Conservation (phyloP, 108 stramenopile species). For the Pseudonitzschia delicatissima region DNA sequence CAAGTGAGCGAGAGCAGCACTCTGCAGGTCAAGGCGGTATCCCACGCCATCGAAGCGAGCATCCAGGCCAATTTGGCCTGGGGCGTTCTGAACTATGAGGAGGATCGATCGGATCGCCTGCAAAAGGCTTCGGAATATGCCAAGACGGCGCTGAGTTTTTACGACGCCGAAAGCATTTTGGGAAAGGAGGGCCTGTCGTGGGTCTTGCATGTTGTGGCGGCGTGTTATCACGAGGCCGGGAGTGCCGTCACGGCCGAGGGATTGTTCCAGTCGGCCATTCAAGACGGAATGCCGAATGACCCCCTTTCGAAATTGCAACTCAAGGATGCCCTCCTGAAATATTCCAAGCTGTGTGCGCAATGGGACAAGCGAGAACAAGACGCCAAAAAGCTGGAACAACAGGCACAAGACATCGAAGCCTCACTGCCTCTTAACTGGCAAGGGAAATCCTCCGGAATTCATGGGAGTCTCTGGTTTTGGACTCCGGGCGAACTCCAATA, state of each 20-base stretch:
- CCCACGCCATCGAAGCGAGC: slow-evolving; percentile 12
- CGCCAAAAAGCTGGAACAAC: slow-evolving; percentile 44
- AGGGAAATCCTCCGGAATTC: slow-evolving; percentile 30
- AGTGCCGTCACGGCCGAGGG: slow-evolving; percentile 84
- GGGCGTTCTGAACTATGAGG: slow-evolving; percentile 42
- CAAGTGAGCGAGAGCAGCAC: neutral
- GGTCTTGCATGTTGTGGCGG: slow-evolving; percentile 56
- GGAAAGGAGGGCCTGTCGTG: slow-evolving; percentile 42
- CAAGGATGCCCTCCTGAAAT: slow-evolving; percentile 51
- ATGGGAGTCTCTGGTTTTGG: slow-evolving; percentile 53
- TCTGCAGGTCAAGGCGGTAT: neutral
- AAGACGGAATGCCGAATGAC: slow-evolving; percentile 17
- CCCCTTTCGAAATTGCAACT: slow-evolving; percentile 44
- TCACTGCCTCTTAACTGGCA: slow-evolving; percentile 46
- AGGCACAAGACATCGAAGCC: slow-evolving; percentile 47
- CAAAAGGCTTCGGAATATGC: slow-evolving; percentile 70
- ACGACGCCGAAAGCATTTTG: slow-evolving; percentile 36
- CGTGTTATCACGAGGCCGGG: slow-evolving; percentile 68
- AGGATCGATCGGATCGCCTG: slow-evolving; percentile 34
- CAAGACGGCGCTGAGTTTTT: slow-evolving; percentile 50
- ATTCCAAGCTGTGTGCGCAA: slow-evolving; percentile 56
- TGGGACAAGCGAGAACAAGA: slow-evolving; percentile 80
- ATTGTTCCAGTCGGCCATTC: slow-evolving; percentile 68
- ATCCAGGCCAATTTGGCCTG: slow-evolving; percentile 46
- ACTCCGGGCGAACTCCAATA: slow-evolving; percentile 38